A percentile compares a stretch with the other conserved stretches of the same genome.
Conservation (phyloP, 305 asterid genomes). For the Fraxinus floribunda region DNA sequence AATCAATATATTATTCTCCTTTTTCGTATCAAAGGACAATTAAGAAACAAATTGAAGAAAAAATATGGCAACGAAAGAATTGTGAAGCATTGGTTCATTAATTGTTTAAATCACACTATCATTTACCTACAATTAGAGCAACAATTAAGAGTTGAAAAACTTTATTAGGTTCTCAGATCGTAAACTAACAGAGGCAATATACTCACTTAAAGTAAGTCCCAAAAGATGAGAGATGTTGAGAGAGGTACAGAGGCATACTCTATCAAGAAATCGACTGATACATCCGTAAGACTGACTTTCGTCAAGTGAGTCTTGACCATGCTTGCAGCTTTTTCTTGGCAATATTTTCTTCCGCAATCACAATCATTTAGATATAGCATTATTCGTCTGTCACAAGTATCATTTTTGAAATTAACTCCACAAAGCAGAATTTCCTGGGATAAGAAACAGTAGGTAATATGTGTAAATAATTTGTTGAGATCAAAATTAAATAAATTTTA, state of each 20-base stretch:
- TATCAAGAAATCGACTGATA: slow-evolving; percentile 72
- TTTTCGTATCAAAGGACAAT: not conserved
- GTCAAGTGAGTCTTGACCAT: slow-evolving; percentile 66
- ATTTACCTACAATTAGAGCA: not conserved
- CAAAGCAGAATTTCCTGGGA: slow-evolving; percentile 90
- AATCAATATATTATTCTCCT: no score
- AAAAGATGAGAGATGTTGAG: not conserved
- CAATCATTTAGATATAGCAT: slow-evolving; percentile 72
- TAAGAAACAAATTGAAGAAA: not conserved
- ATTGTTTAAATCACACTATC: not conserved
- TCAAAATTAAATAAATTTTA: not conserved
- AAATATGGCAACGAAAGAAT: not conserved
- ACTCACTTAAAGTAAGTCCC: not conserved
- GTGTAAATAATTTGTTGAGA: slow-evolving; percentile 6
- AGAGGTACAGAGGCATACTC: slow-evolving; percentile 53
- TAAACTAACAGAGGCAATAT: not conserved
- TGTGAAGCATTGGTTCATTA: not conserved
- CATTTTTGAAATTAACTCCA: slow-evolving; percentile 78
- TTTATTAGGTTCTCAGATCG: not conserved
- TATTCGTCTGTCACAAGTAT: slow-evolving; percentile 66
- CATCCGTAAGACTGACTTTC: slow-evolving; percentile 78
- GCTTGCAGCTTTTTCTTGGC: slow-evolving; percentile 73
- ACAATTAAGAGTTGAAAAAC: not conserved
- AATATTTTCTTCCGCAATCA: slow-evolving; percentile 74
- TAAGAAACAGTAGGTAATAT: slow-evolving; percentile 26